These are phyloP conservation scores for Ceratocystis ficicola DNA, from an alignment of 2,329 filamentous ascomycete species.

Conservation along the genomic window DNA sequence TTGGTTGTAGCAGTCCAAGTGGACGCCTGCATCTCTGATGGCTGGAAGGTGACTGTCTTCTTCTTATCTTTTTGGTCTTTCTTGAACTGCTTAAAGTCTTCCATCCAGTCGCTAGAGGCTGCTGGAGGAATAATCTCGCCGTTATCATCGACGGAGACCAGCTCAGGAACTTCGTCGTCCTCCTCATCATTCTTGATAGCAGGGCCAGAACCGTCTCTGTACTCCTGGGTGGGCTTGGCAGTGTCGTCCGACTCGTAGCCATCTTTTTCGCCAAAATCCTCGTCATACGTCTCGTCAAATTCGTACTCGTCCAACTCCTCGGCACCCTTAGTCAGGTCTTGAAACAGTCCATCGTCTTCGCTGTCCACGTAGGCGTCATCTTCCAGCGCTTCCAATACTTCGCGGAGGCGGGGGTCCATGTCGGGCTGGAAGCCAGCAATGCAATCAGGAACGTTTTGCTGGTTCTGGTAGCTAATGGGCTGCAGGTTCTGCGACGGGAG, in stretches of 20 bases:
- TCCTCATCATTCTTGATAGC: conserved; percentile 15
- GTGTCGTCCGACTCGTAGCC: conserved; percentile 96
- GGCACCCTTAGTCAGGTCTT: conserved; percentile 54
- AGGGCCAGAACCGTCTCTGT: conserved; percentile 30
- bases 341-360: conserved; percentile 77
- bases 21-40: conserved; percentile 56
- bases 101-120: conserved; percentile 71
- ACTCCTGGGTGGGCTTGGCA: conserved; percentile 57
- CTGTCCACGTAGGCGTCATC: conserved; percentile 89
- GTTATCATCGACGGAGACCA: conserved; percentile 39
- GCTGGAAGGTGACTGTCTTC: conserved; percentile 30
- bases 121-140: conserved; percentile 33
- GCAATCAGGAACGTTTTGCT: conserved; percentile 83
- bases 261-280: conserved; percentile 43
- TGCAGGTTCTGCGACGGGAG: conserved; percentile 69
- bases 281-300: conserved; percentile 56
- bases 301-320: conserved; percentile 66
- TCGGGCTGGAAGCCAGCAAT: conserved; percentile 92
- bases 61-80: conserved; percentile 51
- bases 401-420: conserved; percentile 86
- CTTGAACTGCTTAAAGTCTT: conserved; percentile 90
- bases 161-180: conserved; percentile 35
- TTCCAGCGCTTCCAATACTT: conserved; percentile 84
- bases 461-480: conserved; percentile 72
- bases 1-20: conserved; percentile 64